phyloP scores from a whole-genome alignment of 2,329 filamentous ascomycete genomes.

The Colletotrichum plurivorum region DNA sequence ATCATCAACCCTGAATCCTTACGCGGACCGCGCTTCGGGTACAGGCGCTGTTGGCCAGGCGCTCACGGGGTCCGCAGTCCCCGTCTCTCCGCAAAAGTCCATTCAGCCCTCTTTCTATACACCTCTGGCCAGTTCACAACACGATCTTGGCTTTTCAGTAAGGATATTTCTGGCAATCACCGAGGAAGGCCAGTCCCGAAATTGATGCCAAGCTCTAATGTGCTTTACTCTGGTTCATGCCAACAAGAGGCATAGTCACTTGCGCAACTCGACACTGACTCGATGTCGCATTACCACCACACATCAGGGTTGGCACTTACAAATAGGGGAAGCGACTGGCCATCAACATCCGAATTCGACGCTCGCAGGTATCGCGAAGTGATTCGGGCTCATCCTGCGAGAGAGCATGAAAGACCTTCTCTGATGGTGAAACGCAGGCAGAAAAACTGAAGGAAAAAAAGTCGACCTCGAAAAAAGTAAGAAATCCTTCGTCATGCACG shows the following conservation, averaged over 20 bases:
- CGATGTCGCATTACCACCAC: neutral
- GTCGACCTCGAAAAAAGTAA: neutral
- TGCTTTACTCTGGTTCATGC: neutral
- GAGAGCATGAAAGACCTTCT: neutral
- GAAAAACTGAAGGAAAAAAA: neutral
- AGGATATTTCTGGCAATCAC: no score
- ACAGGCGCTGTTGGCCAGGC: neutral
- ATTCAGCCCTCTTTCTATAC: no score
- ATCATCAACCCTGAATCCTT: neutral
- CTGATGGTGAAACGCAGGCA: no score
- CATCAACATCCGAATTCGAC: neutral
- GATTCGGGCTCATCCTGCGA: neutral
- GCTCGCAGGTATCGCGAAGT: neutral
- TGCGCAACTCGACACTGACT: neutral
- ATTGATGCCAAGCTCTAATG: neutral
- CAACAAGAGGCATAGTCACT: neutral
- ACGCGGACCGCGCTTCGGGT: neutral
- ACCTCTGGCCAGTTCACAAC: neutral
- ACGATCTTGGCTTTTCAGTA: no score
- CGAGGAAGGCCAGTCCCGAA: neutral
- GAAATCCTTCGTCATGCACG: conserved; percentile 14
- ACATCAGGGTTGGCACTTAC: neutral
- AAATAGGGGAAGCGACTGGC: neutral
- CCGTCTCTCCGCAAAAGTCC: conserved; percentile 11
- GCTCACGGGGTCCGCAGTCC: conserved; percentile 20